Evolutionary conservation across 1,139 yeast species (phyloP), one percentile per base, ranked within the genome.

Genomic region (Hemisphaericaspora xylanilytica): DNA sequence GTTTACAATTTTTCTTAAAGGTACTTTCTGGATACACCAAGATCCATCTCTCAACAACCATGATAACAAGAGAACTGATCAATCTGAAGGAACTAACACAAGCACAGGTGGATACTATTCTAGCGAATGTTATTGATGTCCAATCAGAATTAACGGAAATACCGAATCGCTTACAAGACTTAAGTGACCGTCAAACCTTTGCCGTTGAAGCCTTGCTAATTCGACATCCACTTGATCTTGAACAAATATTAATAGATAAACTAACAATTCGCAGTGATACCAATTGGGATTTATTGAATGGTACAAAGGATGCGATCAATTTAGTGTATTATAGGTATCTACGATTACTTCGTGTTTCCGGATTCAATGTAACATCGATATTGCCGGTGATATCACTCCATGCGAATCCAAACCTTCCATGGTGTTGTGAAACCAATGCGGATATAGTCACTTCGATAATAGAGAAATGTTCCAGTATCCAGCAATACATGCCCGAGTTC

Each of bases 381-480:
- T 17, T 44, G 8, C 18, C 15, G 5, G 27, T 20, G 9, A 17
- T 44, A 8, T 53, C 68, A 1, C 44, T 37, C 17, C 65, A 62
- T 42, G 37, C 51, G 17, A 59, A 63, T 37, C 67, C 68, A 1
- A 31, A 56, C 33, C 54, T 58, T 4, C 65, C 70, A 0, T 65
- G 71, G 71, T 48, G 59, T 7, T 41, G 47, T 2, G 9, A 13
- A 2, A 36, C 36, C 21, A 55, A 52, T 35, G 36, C 58, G n/a
- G 21, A 41, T 3, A 34, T 60, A 3, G 50, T 49, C 4, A n/a
- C 22, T 10, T 37, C 40, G 4, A 39, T 45, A 12, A 34, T 53
- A 5, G 17, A 28, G 5, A 27, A 24, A 21, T 22, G 11, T 12
- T 13, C 39, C 11, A 20, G n/a, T 2, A 8, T 46, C 12, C 28